Evolutionary conservation across 2,329 filamentous ascomycete genomes (phyloP).

Genomic region (Exophiala phaeomuriformis): DNA sequence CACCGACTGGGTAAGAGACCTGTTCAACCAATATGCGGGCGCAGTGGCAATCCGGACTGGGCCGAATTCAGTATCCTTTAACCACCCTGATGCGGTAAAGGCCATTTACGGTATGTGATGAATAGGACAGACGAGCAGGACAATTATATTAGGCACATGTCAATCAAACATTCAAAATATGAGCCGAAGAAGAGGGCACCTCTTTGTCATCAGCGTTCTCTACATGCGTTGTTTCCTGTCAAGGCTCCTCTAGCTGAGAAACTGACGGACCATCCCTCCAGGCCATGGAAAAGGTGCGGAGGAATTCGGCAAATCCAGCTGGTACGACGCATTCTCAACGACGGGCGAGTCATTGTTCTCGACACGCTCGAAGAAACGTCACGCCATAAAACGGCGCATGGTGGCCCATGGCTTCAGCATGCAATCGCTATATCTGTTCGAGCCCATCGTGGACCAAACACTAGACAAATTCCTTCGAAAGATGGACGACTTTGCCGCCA

Average conservation of each 20-base stretch:
- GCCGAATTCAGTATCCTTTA: conserved; percentile 17
- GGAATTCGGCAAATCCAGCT: conserved; percentile 21
- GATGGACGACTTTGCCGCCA: conserved; percentile 27
- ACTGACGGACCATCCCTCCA: neutral
- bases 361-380: conserved; percentile 17
- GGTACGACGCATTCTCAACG: conserved; percentile 20
- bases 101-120: conserved; percentile 16
- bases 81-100: conserved; percentile 19
- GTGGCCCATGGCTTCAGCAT: conserved; percentile 20
- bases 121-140: neutral
- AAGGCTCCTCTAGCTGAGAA: too few species aligned
- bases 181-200: too few species aligned
- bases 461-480: conserved; percentile 26
- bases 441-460: conserved; percentile 32
- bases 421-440: conserved; percentile 26
- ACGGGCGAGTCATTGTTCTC: conserved; percentile 21
- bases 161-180: too few species aligned
- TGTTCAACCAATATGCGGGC: conserved; percentile 15
- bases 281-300: conserved; percentile 18
- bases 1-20: conserved; percentile 11
- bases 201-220: too few species aligned
- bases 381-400: conserved; percentile 18
- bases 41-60: conserved; percentile 16
- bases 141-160: too few species aligned
- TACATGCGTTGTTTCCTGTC: too few species aligned